Evolutionary conservation across 2,329 filamentous ascomycete genomes (phyloP).

Genomic region (Trichoderma sp.): DNA sequence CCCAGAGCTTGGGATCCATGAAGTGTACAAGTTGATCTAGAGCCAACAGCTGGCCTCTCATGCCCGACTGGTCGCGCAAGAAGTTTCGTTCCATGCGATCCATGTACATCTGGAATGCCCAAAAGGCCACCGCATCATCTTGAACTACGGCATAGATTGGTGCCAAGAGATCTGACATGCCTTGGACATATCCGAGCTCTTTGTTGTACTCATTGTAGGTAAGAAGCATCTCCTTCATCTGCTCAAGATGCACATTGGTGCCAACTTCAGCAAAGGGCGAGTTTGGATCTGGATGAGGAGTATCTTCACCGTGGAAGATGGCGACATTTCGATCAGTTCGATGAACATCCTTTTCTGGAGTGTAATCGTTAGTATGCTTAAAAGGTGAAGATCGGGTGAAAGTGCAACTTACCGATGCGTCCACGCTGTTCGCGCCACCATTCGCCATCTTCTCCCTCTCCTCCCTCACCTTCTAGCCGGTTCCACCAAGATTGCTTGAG

Average conservation of each 20-base stretch:
- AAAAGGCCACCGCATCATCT: conserved; percentile 95
- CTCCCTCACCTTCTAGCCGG: conserved; percentile 75
- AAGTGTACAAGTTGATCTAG: conserved; percentile 94
- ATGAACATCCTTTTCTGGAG: conserved; percentile 94
- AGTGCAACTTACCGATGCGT: conserved; percentile 72
- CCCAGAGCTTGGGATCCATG: conserved; percentile 91
- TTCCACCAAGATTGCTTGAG: conserved; percentile 98
- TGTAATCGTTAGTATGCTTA: conserved; percentile 20
- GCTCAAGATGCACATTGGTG: conserved; percentile 95
- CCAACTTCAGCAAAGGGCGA: conserved; percentile 90
- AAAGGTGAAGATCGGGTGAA: neutral
- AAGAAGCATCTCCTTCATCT: conserved; percentile 98
- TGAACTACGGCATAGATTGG: conserved; percentile 97
- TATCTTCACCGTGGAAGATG: conserved; percentile 95
- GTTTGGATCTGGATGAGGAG: conserved; percentile 91
- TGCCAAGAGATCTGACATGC: conserved; percentile 95
- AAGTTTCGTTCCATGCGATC: conserved; percentile 98
- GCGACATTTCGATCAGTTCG: conserved; percentile 91
- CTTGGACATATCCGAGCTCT: conserved; percentile 93
- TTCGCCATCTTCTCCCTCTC: conserved; percentile 77
- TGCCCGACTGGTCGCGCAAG: conserved; percentile 89
- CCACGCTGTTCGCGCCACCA: conserved; percentile 96
- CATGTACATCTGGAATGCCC: conserved; percentile 96
- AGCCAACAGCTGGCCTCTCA: conserved; percentile 86
- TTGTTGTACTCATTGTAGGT: conserved; percentile 99